Evolutionary conservation across 2,329 filamentous ascomycete species (phyloP), one percentile per base, ranked within the genome.

Genomic region (Xylaria sp.): DNA sequence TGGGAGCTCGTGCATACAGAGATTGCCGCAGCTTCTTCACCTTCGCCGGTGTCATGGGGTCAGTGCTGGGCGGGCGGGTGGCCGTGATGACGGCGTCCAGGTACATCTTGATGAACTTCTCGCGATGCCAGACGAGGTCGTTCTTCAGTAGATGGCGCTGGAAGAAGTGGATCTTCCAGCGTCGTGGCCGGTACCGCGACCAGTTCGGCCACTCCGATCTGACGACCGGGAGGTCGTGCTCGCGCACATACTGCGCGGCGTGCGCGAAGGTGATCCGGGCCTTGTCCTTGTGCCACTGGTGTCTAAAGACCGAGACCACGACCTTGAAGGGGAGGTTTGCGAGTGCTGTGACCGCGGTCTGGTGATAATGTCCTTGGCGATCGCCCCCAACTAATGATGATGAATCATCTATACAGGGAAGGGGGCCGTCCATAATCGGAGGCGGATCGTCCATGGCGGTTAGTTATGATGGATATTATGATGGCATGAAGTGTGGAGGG

Each of bases 221-320:
- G 21, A 44, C 9, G 7, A 11, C 2, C 1, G 59, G 59, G 2
- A 56, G 48, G 34, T 59, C 44, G 20, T 59, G 46, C 24, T 61
- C 59, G 40, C 39, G 53, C 22, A 57, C 50, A 17, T 55, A 63
- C 49, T 66, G 57, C 45, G 64, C 57, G n/a, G 64, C 59, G 44
- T 67, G 64, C 2, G 64, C 61, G 39, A 64, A 66, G 18, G 56
- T 60, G 21, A 67, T 61, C 16, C 61, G 50, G 18, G 46, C 45
- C 44, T 61, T 52, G 26, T 67, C 64, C 40, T 66, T 67, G 20
- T 59, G 57, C 63, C 63, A 67, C 39, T 67, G 64, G 44, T 66
- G 62, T 11, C 51, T 44, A 20, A 67, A 57, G 22, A 67, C 52
- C 7, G 57, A 51, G 44, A 60, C 43, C 7, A 62, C 60, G 7